Base-by-base conservation (phyloP, 352 stramenopile species). In the Phytophthora sp. region DNA sequence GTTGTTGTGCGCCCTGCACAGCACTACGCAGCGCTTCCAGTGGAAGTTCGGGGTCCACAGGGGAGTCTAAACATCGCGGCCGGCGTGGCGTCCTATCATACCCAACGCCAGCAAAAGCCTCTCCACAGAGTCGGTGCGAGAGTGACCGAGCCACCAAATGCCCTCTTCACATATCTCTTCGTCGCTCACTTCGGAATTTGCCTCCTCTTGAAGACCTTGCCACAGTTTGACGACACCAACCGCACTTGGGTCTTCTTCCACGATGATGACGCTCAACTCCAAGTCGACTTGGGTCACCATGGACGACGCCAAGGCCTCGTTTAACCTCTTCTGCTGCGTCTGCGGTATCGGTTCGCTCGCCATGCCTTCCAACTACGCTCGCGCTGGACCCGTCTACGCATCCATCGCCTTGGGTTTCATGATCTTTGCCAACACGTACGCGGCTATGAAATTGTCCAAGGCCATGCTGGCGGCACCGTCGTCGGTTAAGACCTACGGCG, bases 291-390 rank as follows among this genome's bases (percentile, higher is more conserved):
- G 58, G 58, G 50, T 66, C 31, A 66, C 58, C 9, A 17, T 62
- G 11, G 58, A 66, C 9, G 58, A 66, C 32, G 58, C 58, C 32
- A 66, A 66, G 58, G 58, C 58, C 20, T 61, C 58, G 30, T 66
- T 66, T 32, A 66, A 66, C 50, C 58, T 66, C 26, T 66, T 66
- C 26, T 66, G 50, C 26, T 66, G 58, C 27, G 58, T 66, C n/a
- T 66, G 58, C n/a, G 58, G 58, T 27, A 62, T 66, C 31, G 58
- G 58, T 2, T 66, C 58, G 24, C 41, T 66, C 6, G 58, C 58
- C n/a, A 66, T 66, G 58, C 58, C 58, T 35, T 66, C 58, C 32
- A 66, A 66, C 41, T 66, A 66, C 50, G 50, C 58, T 39, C 58
- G 50, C 21, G 58, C 50, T 2, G 58, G 50, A 44, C 58, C 49